These are phyloP conservation scores for Mycosphaerelloides madeirae DNA, from an alignment of 2,329 filamentous ascomycete genomes.

Conservation along the genomic window DNA sequence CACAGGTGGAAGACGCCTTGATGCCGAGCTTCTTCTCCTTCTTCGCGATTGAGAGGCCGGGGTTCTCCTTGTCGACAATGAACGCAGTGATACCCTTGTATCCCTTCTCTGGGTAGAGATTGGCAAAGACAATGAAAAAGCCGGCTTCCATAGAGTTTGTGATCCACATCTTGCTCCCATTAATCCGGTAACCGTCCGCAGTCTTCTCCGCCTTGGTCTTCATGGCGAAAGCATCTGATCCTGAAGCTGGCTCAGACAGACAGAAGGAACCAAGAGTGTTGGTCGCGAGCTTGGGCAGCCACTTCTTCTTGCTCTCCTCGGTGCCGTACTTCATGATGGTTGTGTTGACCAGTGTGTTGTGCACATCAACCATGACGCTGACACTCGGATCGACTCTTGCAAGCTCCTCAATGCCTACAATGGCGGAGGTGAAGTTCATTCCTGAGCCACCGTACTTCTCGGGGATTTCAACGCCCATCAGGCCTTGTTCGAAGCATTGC, in stretches of 20 bases:
- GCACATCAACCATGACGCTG: slow-evolving; percentile 90
- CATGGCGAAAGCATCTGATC: slow-evolving; percentile 92
- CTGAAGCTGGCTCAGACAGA: slow-evolving; percentile 56
- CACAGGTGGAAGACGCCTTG: slow-evolving; percentile 90
- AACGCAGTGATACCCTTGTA: slow-evolving; percentile 98
- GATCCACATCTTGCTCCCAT: slow-evolving; percentile 99
- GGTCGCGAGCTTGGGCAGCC: slow-evolving; percentile 84
- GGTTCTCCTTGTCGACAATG: slow-evolving; percentile 81
- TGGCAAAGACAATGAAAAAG: slow-evolving; percentile 97
- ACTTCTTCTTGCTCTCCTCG: slow-evolving; percentile 72
- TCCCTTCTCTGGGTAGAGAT: slow-evolving; percentile 83
- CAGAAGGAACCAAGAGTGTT: slow-evolving; percentile 63
- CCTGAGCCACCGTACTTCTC: slow-evolving; percentile 94
- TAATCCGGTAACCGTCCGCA: slow-evolving; percentile 76
- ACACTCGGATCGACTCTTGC: slow-evolving; percentile 92
- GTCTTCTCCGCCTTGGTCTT: slow-evolving; percentile 86
- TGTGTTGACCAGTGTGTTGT: slow-evolving; percentile 97
- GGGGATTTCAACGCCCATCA: slow-evolving; percentile 97
- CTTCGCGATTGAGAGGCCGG: slow-evolving; percentile 92
- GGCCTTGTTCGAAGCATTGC: slow-evolving; percentile 91
- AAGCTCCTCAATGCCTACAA: slow-evolving; percentile 94
- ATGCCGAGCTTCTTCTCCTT: slow-evolving; percentile 99
- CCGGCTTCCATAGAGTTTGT: slow-evolving; percentile 92
- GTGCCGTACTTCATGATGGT: slow-evolving; percentile 82
- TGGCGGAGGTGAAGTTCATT: slow-evolving; percentile 97